Conservation (phyloP, 2,329 filamentous ascomycete species). For the Niveomyces coronatus region DNA sequence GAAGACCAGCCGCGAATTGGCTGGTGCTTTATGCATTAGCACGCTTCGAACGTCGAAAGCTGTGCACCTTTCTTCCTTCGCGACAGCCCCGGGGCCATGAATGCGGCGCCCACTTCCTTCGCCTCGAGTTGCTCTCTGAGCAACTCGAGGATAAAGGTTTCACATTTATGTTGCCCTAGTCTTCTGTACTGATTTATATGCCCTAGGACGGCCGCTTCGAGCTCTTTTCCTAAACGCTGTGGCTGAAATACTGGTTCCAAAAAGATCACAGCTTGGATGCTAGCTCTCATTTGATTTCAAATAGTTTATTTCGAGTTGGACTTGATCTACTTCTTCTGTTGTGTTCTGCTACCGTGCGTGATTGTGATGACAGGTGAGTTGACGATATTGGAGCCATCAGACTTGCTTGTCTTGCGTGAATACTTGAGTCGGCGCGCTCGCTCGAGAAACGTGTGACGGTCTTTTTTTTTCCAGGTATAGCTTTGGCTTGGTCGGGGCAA, state of each 20-base stretch:
- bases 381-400: too few species aligned
- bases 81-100: background rate
- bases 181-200: constrained; percentile 10
- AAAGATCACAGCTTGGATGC: too few species aligned
- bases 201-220: constrained; percentile 9
- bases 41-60: background rate
- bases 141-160: constrained; percentile 10
- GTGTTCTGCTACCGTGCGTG: too few species aligned
- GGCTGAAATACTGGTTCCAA: too few species aligned
- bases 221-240: too few species aligned
- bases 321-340: too few species aligned
- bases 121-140: constrained; percentile 1
- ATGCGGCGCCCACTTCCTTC: background rate
- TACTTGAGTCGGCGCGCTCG: too few species aligned
- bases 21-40: background rate
- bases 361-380: too few species aligned
- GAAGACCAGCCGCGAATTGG: background rate
- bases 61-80: background rate
- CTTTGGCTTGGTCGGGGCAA: background rate
- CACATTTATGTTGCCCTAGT: constrained; percentile 8
- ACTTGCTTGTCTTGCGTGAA: too few species aligned
- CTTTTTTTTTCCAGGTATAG: too few species aligned
- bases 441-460: too few species aligned
- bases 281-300: background rate
- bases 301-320: background rate